Percentiles rank a stretch among this genome's conserved stretches.
These are phyloP conservation scores for Alternaria atra DNA, from an alignment of 2,329 filamentous ascomycete genomes.

Conservation along the genomic window DNA sequence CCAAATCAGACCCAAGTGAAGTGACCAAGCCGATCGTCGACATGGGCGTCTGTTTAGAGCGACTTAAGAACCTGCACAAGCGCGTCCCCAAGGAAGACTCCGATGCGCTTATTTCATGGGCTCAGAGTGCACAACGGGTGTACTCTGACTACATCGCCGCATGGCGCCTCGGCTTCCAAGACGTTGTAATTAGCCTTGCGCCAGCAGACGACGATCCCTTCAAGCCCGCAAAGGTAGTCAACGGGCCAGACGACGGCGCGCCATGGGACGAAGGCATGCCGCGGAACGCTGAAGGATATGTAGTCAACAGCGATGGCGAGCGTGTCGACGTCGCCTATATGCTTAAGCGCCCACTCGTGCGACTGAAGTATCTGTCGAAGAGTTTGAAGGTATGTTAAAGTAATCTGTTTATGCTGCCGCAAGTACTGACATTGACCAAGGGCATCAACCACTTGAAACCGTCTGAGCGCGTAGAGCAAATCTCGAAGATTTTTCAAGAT, in stretches of 20 bases:
- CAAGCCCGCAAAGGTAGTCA: slow-evolving; percentile 52
- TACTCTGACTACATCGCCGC: slow-evolving; percentile 87
- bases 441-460: slow-evolving; percentile 66
- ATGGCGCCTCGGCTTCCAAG: slow-evolving; percentile 94
- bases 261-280: slow-evolving; percentile 65
- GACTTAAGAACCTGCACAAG: slow-evolving; percentile 80
- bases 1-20: slow-evolving; percentile 64
- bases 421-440: slow-evolving; percentile 48
- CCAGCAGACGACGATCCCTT: slow-evolving; percentile 72
- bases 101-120: slow-evolving; percentile 80
- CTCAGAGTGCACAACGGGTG: slow-evolving; percentile 76
- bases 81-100: slow-evolving; percentile 79
- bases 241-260: slow-evolving; percentile 58
- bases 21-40: slow-evolving; percentile 88
- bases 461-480: slow-evolving; percentile 66
- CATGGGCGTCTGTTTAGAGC: slow-evolving; percentile 91
- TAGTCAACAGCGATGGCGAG: slow-evolving; percentile 79
- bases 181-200: slow-evolving; percentile 91
- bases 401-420: neutral
- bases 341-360: slow-evolving; percentile 85
- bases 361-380: slow-evolving; percentile 87
- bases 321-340: slow-evolving; percentile 94
- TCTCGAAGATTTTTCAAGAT: slow-evolving; percentile 71
- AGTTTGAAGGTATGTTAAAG: slow-evolving; percentile 71
- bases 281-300: slow-evolving; percentile 67